Conservation (phyloP, 78 protist genomes). For the Thecamonas trahens region DNA sequence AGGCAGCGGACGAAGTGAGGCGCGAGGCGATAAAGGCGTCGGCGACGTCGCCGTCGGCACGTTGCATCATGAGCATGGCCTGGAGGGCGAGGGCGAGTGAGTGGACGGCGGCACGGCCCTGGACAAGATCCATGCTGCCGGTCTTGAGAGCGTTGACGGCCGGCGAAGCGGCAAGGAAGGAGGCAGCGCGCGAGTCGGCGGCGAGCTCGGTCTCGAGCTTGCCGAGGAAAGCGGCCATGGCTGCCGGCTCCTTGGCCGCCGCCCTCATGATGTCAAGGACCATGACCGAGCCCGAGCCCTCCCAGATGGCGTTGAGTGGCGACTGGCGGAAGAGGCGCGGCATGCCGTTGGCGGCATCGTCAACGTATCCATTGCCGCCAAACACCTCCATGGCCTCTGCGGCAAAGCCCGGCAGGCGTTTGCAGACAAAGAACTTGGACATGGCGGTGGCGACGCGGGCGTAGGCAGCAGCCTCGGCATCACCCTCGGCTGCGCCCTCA, state of each 20-base stretch:
- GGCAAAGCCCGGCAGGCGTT: constrained; percentile 2
- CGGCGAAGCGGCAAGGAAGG: too few relatives aligned
- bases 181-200: too few relatives aligned
- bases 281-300: constrained; percentile 32
- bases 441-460: constrained; percentile 25
- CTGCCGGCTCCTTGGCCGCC: neutral
- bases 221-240: too few relatives aligned
- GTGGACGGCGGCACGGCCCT: too few relatives aligned
- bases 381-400: constrained; percentile 21
- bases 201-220: too few relatives aligned
- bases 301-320: constrained; percentile 39
- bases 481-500: neutral
- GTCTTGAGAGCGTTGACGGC: too few relatives aligned
- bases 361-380: constrained; percentile 32
- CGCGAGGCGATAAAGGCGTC: too few relatives aligned
- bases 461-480: neutral
- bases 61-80: too few relatives aligned
- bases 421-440: constrained; percentile 29
- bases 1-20: too few relatives aligned
- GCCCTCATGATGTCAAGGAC: constrained; percentile 19
- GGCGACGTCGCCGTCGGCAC: too few relatives aligned
- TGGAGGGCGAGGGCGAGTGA: too few relatives aligned
- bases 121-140: too few relatives aligned
- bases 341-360: neutral
- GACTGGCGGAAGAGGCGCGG: constrained; percentile 20